Base-by-base conservation (phyloP, 352 stramenopile genomes). In the Globisporangium carolinianum region DNA sequence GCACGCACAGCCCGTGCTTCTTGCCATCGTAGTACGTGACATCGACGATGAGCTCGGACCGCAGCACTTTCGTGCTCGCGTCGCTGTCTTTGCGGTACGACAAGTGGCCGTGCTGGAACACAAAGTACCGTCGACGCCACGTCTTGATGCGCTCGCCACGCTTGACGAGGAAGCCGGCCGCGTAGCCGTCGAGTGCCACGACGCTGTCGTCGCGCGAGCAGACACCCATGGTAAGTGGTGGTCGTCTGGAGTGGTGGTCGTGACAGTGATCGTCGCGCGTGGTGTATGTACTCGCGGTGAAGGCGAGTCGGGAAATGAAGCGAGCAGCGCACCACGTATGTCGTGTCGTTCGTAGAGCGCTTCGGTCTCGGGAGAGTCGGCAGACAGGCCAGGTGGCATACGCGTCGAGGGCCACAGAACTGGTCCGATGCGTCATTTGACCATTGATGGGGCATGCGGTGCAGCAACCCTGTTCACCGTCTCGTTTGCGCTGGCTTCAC, bases 81-180 rank as follows among this genome's bases (percentile, higher is more conserved):
- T 71, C 72, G 46, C 67, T 68, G 58, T 89, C 68, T 67, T 86
- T 87, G 55, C 76, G 75, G 65, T 86, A 89, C 35, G 66, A 73
- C 24, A 89, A 49, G 52, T 61, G 76, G 45, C 79, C 79, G 47
- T 87, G 68, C 47, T 81, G 77, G 64, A 91, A 87, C 35, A 89
- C 76, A 57, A 91, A 91, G 66, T 86, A 91, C 49, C 82, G 79
- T 39, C 73, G 79, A 45, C 86, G 83, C 81, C 81, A 91, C 49
- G 70, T 91, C 67, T 88, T 88, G 60, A 91, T 62, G 61, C 72
- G 77, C 15, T 74, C 73, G 17, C 81, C 77, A 35, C 84, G 75
- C 62, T 91, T 91, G 5, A 69, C 39, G 37, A 91, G 66, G 58
- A 76, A 89, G 52, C 82, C 82, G 58, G 87, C 79, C 32, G 76